Evolutionary conservation across 352 stramenopile genomes (phyloP).

Genomic region (Halophytophthora polymorphica): DNA sequence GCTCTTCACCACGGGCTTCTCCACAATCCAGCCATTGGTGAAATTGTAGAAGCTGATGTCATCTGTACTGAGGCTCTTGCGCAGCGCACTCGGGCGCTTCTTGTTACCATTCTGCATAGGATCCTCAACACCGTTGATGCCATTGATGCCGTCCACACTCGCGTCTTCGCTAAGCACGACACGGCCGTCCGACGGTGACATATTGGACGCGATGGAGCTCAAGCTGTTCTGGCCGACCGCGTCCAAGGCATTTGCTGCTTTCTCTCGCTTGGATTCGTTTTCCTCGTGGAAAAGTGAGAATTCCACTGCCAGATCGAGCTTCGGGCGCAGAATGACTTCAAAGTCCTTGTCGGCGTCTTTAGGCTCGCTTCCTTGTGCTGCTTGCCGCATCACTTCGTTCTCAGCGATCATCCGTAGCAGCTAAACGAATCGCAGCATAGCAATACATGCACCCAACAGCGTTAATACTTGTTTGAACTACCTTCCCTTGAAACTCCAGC

Average conservation of each 20-base stretch:
- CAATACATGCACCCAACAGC: background rate
- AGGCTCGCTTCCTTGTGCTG: slow-evolving; percentile 1
- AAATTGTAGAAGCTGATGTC: slow-evolving; percentile 39
- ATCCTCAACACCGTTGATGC: slow-evolving; percentile 3
- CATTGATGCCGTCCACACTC: slow-evolving; percentile 8
- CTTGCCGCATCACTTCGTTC: slow-evolving; percentile 49
- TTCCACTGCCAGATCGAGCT: slow-evolving; percentile 44
- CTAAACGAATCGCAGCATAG: slow-evolving; percentile 21
- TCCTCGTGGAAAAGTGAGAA: slow-evolving; percentile 62
- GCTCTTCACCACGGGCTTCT: slow-evolving; percentile 47
- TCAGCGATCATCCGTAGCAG: slow-evolving; percentile 69
- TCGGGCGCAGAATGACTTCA: slow-evolving; percentile 54
- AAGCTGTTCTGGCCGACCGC: slow-evolving; percentile 10
- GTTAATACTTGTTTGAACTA: too few relatives aligned
- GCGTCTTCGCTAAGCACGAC: slow-evolving; percentile 51
- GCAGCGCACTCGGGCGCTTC: slow-evolving; percentile 20
- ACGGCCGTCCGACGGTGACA: slow-evolving; percentile 29
- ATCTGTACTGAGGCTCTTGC: slow-evolving; percentile 62
- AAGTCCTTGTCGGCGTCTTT: slow-evolving; percentile 37
- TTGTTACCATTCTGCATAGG: slow-evolving; percentile 7
- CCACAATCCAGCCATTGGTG: slow-evolving; percentile 39
- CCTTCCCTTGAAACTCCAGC: background rate
- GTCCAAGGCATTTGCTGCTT: slow-evolving; percentile 8
- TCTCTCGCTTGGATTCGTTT: slow-evolving; percentile 22
- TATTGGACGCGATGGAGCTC: slow-evolving; percentile 35